Evolutionary conservation across 1,284 basidiomycete species (phyloP), one percentile per base, ranked within the genome.

Genomic region (Phaffia rhodozyma): DNA sequence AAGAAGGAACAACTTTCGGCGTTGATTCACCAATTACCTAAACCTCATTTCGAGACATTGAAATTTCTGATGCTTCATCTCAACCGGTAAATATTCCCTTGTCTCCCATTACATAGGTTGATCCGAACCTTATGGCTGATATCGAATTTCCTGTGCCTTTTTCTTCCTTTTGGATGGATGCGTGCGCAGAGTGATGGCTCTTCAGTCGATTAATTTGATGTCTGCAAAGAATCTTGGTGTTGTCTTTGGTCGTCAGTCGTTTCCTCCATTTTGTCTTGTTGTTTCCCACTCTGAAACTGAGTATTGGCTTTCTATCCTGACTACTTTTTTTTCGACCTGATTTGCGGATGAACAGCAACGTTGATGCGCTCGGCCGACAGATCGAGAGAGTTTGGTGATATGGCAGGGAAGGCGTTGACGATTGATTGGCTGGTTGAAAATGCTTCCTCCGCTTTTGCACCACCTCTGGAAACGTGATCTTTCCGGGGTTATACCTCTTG

Each of bases 171-270:
- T 65, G 53, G 32, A 9, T 9, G 9, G 9, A 43, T 16, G 7
- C 16, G 13, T 11, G 38, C 38, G 16, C 68, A 89, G 91, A 63
- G 81, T 94, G 30, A 83, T 84, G 70, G 79, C 84, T 63, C 79
- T 80, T 49, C 83, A 81, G 63, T 83, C 85, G 29, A 79, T 80
- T 66, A 99, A 98, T 75, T 80, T 92, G 61, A 98, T 99, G 96
- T 91, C 85, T 58, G 86, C 91, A 3, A 83, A 91, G 68, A 99
- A 98, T 71, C 78, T 99, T 25, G 96, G 96, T n/a, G 91, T 97
- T n/a, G 92, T 99, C 52, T 97, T 98, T 78, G 96, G 96, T 69
- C 94, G 92, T 97, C 75, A 79, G 91, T 86, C 5, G 32, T 58
- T 32, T 29, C 57, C 50, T 61, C 54, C 32, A 34, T 49, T 43